These are phyloP conservation scores for Colletotrichum scovillei DNA, from an alignment of 2,329 filamentous ascomycete species.

Conservation along the genomic window DNA sequence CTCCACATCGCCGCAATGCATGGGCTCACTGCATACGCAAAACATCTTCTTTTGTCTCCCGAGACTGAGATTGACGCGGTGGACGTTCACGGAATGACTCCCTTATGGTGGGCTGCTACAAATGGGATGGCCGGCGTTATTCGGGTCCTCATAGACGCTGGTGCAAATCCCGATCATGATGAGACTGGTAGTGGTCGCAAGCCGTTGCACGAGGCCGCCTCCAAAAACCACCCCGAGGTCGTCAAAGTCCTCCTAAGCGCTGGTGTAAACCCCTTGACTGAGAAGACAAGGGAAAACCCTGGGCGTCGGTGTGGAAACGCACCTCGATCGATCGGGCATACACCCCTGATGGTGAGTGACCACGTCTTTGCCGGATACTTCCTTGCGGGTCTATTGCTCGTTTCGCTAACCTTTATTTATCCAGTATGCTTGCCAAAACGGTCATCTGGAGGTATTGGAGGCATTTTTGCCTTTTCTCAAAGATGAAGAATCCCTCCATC, in stretches of 20 bases:
- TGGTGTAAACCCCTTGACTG: conserved; percentile 47
- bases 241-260: conserved; percentile 46
- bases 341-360: conserved; percentile 40
- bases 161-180: conserved; percentile 40
- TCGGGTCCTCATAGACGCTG: conserved; percentile 38
- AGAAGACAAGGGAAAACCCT: conserved; percentile 38
- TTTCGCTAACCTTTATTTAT: background rate
- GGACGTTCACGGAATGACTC: conserved; percentile 35
- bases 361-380: too few relatives aligned
- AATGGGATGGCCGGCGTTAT: conserved; percentile 38
- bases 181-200: conserved; percentile 40
- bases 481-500: conserved; percentile 38
- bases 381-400: too few relatives aligned
- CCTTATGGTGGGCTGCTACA: conserved; percentile 43
- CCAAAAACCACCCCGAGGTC: conserved; percentile 42
- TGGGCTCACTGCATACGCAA: conserved; percentile 28
- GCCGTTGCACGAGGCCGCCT: conserved; percentile 50
- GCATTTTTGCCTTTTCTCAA: conserved; percentile 43
- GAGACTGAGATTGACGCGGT: conserved; percentile 26
- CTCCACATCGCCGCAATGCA: conserved; percentile 25
- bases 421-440: conserved; percentile 42
- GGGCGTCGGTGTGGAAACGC: conserved; percentile 22
- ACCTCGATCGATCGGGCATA: conserved; percentile 37
- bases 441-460: conserved; percentile 42
- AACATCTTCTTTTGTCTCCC: conserved; percentile 32